Evolutionary conservation across 306 rosid genomes (phyloP).

Genomic region (Citrullus amarus): DNA sequence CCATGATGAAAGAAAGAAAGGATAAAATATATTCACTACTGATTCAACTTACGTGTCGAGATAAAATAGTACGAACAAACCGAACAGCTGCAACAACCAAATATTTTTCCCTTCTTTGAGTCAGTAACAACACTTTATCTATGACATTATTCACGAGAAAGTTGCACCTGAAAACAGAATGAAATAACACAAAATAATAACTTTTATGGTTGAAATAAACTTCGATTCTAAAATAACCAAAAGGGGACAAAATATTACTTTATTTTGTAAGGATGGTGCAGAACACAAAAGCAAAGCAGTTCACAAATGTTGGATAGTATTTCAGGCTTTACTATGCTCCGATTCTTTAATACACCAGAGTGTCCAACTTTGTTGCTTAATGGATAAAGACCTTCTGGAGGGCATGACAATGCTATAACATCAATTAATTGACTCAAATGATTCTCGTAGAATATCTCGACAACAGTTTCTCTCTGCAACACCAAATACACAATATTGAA

Average conservation of each 20-base stretch:
- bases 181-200: constrained; percentile 2
- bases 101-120: constrained; percentile 66
- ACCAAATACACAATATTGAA: constrained; percentile 7
- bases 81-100: constrained; percentile 91
- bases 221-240: constrained; percentile 7
- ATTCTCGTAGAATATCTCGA: constrained; percentile 86
- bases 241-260: constrained; percentile 45
- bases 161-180: constrained; percentile 49
- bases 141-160: constrained; percentile 59
- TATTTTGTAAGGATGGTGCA: constrained; percentile 91
- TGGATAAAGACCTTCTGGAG: constrained; percentile 37
- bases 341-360: constrained; percentile 31
- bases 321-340: constrained; percentile 63
- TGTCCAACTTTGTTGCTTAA: constrained; percentile 23
- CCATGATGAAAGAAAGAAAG: background rate
- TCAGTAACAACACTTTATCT: constrained; percentile 65
- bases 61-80: constrained; percentile 72
- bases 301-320: constrained; percentile 80
- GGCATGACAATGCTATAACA: constrained; percentile 61
- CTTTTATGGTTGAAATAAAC: constrained; percentile 2
- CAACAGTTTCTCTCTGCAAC: constrained; percentile 68
- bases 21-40: background rate
- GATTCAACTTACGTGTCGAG: constrained; percentile 56
- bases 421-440: constrained; percentile 75
- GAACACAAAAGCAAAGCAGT: constrained; percentile 88